Percentiles rank a stretch among this genome's conserved stretches.
Evolutionary conservation across 192 early-diverging fungal genomes (phyloP).

Genomic region (Spinellus fusiger): DNA sequence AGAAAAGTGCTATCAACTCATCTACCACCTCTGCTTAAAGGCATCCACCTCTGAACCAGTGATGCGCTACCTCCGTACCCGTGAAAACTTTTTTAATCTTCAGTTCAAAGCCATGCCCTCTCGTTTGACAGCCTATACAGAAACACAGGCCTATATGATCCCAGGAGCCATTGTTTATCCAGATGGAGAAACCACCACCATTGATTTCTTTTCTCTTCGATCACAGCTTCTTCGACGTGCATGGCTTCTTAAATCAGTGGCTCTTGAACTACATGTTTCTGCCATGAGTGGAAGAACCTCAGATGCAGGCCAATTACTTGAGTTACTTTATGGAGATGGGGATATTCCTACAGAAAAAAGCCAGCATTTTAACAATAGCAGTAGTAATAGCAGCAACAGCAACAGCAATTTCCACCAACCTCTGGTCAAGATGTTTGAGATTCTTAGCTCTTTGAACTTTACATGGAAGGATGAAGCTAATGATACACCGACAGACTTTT

Average conservation of each 20-base stretch:
- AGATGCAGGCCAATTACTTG: slow-evolving; percentile 30
- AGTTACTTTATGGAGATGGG: slow-evolving; percentile 31
- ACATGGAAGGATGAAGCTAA: slow-evolving; percentile 29
- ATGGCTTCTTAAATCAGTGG: slow-evolving; percentile 81
- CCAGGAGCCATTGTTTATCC: slow-evolving; percentile 1
- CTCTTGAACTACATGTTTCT: slow-evolving; percentile 74
- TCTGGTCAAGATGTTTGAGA: slow-evolving; percentile 65
- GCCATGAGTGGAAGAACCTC: slow-evolving; percentile 33
- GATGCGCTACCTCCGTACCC: slow-evolving; percentile 77
- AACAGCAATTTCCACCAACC: slow-evolving; percentile 47
- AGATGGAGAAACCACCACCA: background rate
- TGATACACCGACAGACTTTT: slow-evolving; percentile 20
- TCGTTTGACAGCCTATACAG: slow-evolving; percentile 15
- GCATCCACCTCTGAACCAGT: slow-evolving; percentile 63
- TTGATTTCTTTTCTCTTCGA: slow-evolving; percentile 29
- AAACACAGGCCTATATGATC: background rate
- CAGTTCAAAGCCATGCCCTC: slow-evolving; percentile 48
- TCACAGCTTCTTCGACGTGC: slow-evolving; percentile 77
- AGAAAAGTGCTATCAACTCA: slow-evolving; percentile 81
- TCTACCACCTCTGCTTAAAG: slow-evolving; percentile 77
- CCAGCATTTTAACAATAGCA: too few species aligned
- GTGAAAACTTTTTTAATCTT: slow-evolving; percentile 70
- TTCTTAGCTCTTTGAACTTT: slow-evolving; percentile 66
- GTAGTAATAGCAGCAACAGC: background rate
- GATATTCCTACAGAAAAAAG: background rate